Base-by-base conservation (phyloP, 768 basidiomycete genomes). In the Cystofilobasidium macerans region DNA sequence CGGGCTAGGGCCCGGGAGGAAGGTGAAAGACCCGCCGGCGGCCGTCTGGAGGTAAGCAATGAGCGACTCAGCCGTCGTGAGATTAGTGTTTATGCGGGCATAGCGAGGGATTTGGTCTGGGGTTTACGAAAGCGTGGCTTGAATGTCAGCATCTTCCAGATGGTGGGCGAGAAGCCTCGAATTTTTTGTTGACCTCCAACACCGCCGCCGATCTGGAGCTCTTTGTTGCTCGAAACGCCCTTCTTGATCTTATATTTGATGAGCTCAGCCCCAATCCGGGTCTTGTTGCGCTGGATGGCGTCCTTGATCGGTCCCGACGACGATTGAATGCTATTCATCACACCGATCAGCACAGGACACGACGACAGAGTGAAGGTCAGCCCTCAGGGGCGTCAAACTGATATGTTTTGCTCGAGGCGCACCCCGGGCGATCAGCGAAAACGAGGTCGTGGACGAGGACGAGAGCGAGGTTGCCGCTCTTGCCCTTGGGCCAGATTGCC, bases 361-460 rank as follows among this genome's bases (percentile, higher is more conserved):
- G 40, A 53, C 16, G 28, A 13, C 26, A 57, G 38, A 35, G 16
- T 40, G 40, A 8, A 40, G 3, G 16, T 4, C 20, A 9, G 22
- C 16, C 9, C 18, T 18, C 22, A 38, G 26, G 3, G 42, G 4
- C 58, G 43, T n/a, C 26, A 43, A 2, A 36, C 32, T 20, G 8
- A 22, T 24, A 26, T 1, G 28, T 26, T 14, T 4, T 2, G n/a
- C 8, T 1, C 33, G 7, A 0, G 40, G 28, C 48, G 60, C 26
- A 66, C 65, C 65, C 88, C n/a, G 77, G 74, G 24, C 82, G 79
- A 20, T 87, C 81, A 6, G 65, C 60, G 43, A 95, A 80, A 32
- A 99, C 79, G 11, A 93, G 77, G 76, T 99, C 95, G 71, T 99
- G 94, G 0, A 93, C 84, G 14, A 92, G 81, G 2, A 93, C 84